These are phyloP conservation scores for Aspergillus chevalieri DNA, from an alignment of 2,329 filamentous ascomycete genomes.

Conservation along the genomic window DNA sequence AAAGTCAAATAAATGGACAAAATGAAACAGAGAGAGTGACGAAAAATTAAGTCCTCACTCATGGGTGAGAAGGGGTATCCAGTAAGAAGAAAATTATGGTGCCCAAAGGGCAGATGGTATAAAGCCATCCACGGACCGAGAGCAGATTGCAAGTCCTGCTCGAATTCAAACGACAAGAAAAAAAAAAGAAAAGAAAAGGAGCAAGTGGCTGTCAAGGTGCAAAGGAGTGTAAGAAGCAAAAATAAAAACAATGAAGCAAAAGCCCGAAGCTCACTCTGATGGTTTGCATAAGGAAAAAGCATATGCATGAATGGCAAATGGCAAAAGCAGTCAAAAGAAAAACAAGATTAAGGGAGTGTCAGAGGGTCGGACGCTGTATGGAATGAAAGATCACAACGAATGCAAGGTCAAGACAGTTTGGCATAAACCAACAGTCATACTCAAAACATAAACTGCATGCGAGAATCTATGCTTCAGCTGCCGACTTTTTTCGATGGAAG, in stretches of 20 bases:
- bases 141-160: slow-evolving; percentile 12
- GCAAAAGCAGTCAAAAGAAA: neutral
- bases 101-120: slow-evolving; percentile 6
- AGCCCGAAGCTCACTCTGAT: slow-evolving; percentile 1
- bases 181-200: slow-evolving; percentile 11
- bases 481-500: slow-evolving; percentile 57
- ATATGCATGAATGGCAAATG: neutral
- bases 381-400: slow-evolving; percentile 9
- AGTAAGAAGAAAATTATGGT: slow-evolving; percentile 16
- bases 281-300: neutral
- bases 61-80: slow-evolving; percentile 21
- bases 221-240: neutral
- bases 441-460: slow-evolving; percentile 1
- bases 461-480: slow-evolving; percentile 19
- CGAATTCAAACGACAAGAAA: slow-evolving; percentile 6
- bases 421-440: slow-evolving; percentile 3
- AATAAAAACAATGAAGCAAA: slow-evolving; percentile 4
- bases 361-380: slow-evolving; percentile 5
- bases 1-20: slow-evolving; percentile 2
- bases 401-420: neutral
- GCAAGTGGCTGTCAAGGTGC: neutral
- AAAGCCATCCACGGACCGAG: neutral
- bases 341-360: neutral
- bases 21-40: neutral
- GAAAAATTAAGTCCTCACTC: slow-evolving; percentile 13